Percentiles rank a stretch among this genome's conserved stretches.
Conservation (phyloP, 2,329 filamentous ascomycete genomes). For the Trichoderma sp. region DNA sequence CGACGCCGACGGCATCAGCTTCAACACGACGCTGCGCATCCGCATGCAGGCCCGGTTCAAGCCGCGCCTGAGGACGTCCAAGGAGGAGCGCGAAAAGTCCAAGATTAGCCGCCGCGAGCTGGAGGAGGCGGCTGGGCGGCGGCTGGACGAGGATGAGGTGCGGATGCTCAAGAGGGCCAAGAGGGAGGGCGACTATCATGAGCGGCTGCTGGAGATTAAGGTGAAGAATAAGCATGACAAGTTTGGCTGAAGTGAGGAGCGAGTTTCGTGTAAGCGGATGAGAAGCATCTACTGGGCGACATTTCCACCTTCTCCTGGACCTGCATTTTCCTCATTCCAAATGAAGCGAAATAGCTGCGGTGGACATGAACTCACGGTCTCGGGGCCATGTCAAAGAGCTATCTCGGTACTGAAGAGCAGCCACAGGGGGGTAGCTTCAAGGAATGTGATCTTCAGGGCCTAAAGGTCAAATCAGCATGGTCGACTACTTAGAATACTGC, state of each 20-base stretch:
- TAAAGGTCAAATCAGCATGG: background rate
- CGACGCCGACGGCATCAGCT: slow-evolving; percentile 65
- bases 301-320: background rate
- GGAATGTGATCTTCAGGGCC: background rate
- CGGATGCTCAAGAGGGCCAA: slow-evolving; percentile 76
- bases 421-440: background rate
- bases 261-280: background rate
- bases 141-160: slow-evolving; percentile 81
- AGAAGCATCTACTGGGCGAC: background rate
- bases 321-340: background rate
- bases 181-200: slow-evolving; percentile 85
- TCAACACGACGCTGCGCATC: slow-evolving; percentile 71
- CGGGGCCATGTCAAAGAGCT: background rate
- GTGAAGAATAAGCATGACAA: slow-evolving; percentile 94
- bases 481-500: background rate
- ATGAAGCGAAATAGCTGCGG: background rate
- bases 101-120: slow-evolving; percentile 85
- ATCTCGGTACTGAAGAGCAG: background rate
- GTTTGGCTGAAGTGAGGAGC: slow-evolving; percentile 41
- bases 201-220: slow-evolving; percentile 79
- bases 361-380: background rate
- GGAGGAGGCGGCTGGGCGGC: slow-evolving; percentile 73
- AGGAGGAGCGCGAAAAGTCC: slow-evolving; percentile 77
- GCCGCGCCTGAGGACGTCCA: slow-evolving; percentile 71
- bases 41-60: slow-evolving; percentile 97